These are phyloP conservation scores for Draba incana DNA, from an alignment of 345 rosid species.

Conservation along the genomic window DNA sequence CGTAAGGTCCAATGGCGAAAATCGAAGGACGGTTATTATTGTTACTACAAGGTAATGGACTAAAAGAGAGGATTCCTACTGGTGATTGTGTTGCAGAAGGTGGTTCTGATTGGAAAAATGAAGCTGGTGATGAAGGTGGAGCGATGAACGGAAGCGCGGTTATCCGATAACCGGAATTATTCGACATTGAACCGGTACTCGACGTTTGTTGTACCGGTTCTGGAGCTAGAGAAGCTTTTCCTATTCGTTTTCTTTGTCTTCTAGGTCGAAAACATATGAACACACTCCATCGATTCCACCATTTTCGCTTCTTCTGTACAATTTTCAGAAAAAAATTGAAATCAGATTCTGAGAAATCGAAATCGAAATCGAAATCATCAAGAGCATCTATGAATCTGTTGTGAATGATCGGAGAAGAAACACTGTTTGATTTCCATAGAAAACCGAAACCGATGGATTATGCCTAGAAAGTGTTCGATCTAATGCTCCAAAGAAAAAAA, in stretches of 20 bases:
- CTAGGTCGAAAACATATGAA: slow-evolving; percentile 80
- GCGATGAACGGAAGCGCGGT: slow-evolving; percentile 73
- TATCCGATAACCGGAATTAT: slow-evolving; percentile 42
- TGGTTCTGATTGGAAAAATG: slow-evolving; percentile 92
- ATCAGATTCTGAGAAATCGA: slow-evolving; percentile 9
- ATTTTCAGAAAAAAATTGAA: not conserved
- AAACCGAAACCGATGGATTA: not conserved
- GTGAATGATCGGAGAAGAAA: no score
- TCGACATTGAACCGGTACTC: slow-evolving; percentile 37
- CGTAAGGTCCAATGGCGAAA: slow-evolving; percentile 94
- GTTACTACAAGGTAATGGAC: slow-evolving; percentile 52
- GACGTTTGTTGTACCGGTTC: slow-evolving; percentile 45
- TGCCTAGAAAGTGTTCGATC: slow-evolving; percentile 30
- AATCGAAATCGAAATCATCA: not conserved
- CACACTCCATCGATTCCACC: slow-evolving; percentile 70
- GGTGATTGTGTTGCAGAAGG: slow-evolving; percentile 89
- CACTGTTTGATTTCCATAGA: no score
- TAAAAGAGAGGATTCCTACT: slow-evolving; percentile 59
- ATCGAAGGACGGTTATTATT: slow-evolving; percentile 68
- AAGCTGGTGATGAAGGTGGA: slow-evolving; percentile 97
- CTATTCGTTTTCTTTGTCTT: slow-evolving; percentile 63
- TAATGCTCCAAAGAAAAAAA: slow-evolving; percentile 24
- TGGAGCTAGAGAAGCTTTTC: slow-evolving; percentile 65
- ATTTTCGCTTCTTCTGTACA: slow-evolving; percentile 62
- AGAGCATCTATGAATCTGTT: no score